Evolutionary conservation across 1,139 yeast species (phyloP).

Genomic region (Ogataea hybrid): DNA sequence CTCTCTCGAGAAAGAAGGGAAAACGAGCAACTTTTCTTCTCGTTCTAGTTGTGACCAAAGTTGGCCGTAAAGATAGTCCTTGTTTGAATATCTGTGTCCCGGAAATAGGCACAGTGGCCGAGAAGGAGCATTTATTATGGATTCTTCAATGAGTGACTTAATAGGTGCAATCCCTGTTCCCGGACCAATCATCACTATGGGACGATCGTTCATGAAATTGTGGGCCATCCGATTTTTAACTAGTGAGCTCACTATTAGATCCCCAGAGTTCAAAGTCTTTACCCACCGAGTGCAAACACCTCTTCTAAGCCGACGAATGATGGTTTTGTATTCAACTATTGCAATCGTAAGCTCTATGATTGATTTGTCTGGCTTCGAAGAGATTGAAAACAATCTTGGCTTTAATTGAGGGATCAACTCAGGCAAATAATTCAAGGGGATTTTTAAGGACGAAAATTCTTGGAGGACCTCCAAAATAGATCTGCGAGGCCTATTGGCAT

Average conservation of each 20-base stretch:
- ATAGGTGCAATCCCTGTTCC: conserved; percentile 96
- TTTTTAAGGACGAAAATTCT: conserved; percentile 71
- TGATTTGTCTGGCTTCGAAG: conserved; percentile 51
- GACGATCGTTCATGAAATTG: conserved; percentile 38
- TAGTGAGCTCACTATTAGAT: conserved; percentile 53
- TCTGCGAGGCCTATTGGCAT: conserved; percentile 88
- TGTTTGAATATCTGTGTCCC: conserved; percentile 69
- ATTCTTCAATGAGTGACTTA: conserved; percentile 56
- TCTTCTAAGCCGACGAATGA: conserved; percentile 67
- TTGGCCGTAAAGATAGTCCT: conserved; percentile 66
- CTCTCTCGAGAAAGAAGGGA: conserved; percentile 66
- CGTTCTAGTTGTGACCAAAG: conserved; percentile 45
- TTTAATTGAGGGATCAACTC: conserved; percentile 77
- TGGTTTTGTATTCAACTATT: conserved; percentile 82
- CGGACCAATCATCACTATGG: conserved; percentile 75
- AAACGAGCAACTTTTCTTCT: conserved; percentile 39
- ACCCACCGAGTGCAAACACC: conserved; percentile 89
- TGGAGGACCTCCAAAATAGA: conserved; percentile 79
- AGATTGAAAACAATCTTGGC: conserved; percentile 83
- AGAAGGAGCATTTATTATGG: conserved; percentile 23
- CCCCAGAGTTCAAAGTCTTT: conserved; percentile 46
- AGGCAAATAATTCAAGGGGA: conserved; percentile 71
- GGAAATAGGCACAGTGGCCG: conserved; percentile 53
- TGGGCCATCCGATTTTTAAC: conserved; percentile 42
- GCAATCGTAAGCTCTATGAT: conserved; percentile 70